A percentile compares a stretch with the other conserved stretches of the same genome.
Evolutionary conservation across 192 early-diverging fungal genomes (phyloP).

Genomic region (Phycomyces nitens): DNA sequence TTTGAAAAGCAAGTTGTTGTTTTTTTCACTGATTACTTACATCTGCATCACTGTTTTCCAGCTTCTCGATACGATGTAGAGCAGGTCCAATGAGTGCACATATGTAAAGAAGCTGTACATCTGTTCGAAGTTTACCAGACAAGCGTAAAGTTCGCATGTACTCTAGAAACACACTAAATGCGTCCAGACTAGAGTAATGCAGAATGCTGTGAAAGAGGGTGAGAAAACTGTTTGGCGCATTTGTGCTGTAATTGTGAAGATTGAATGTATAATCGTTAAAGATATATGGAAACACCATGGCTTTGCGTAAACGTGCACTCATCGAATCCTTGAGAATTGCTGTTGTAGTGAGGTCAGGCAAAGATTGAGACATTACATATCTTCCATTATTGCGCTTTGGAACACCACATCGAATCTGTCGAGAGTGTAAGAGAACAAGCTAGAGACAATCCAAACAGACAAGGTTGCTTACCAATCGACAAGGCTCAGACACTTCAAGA

Average conservation of each 20-base stretch:
- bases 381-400: constrained; percentile 37
- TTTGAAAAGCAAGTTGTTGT: background rate
- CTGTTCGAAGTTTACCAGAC: constrained; percentile 51
- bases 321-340: constrained; percentile 29
- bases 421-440: background rate
- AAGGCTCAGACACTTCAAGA: constrained; percentile 37
- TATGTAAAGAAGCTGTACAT: constrained; percentile 69
- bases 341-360: constrained; percentile 27
- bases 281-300: constrained; percentile 48
- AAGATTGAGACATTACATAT: constrained; percentile 30
- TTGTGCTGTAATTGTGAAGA: constrained; percentile 57
- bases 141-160: constrained; percentile 37
- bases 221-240: constrained; percentile 67
- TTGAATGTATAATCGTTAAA: constrained; percentile 63
- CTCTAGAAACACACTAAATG: constrained; percentile 48
- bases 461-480: constrained; percentile 35
- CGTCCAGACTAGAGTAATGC: constrained; percentile 71
- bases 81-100: constrained; percentile 69
- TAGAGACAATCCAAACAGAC: background rate
- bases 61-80: constrained; percentile 65
- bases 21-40: constrained; percentile 16
- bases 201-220: constrained; percentile 69
- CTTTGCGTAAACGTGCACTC: constrained; percentile 32
- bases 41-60: constrained; percentile 42
- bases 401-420: constrained; percentile 32